Evolutionary conservation across 2,329 filamentous ascomycete genomes (phyloP).

Genomic region (Pseudocercospora eumusae): DNA sequence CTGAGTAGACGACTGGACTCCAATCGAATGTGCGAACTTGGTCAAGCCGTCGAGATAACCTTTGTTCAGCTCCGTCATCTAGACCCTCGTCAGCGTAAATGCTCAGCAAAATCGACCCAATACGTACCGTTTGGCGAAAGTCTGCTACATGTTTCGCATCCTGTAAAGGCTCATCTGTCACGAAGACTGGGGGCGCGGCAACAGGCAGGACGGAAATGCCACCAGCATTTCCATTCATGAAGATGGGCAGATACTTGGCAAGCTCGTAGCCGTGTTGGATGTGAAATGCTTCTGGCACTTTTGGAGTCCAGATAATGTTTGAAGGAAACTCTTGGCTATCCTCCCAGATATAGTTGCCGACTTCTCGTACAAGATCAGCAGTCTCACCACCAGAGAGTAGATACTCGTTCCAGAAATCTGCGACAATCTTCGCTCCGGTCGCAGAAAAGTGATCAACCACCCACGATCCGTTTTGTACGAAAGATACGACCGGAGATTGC

Average conservation of each 20-base stretch:
- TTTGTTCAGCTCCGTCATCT: conserved; percentile 35
- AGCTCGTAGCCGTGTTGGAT: conserved; percentile 34
- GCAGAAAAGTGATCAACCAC: conserved; percentile 40
- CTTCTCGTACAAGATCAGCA: conserved; percentile 25
- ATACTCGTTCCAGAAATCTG: conserved; percentile 39
- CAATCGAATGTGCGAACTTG: conserved; percentile 30
- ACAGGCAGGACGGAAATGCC: neutral
- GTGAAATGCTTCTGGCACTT: conserved; percentile 30
- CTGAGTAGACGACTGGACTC: conserved; percentile 34
- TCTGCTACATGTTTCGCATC: conserved; percentile 32
- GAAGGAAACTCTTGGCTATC: conserved; percentile 39
- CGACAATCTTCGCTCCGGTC: conserved; percentile 31
- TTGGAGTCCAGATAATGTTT: conserved; percentile 32
- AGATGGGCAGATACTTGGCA: conserved; percentile 36
- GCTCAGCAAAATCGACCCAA: conserved; percentile 22
- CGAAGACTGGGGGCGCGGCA: conserved; percentile 2
- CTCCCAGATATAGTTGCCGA: conserved; percentile 42
- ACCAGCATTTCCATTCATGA: conserved; percentile 30
- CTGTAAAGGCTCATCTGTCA: conserved; percentile 28
- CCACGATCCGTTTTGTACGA: conserved; percentile 40
- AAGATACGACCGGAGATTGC: conserved; percentile 28
- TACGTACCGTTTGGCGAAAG: conserved; percentile 35
- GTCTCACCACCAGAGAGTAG: conserved; percentile 33
- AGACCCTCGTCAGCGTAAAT: conserved; percentile 29
- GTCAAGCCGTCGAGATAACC: conserved; percentile 34